phyloP scores from a whole-genome alignment of 2,329 filamentous ascomycete genomes.

The Thielaviopsis punctulata region DNA sequence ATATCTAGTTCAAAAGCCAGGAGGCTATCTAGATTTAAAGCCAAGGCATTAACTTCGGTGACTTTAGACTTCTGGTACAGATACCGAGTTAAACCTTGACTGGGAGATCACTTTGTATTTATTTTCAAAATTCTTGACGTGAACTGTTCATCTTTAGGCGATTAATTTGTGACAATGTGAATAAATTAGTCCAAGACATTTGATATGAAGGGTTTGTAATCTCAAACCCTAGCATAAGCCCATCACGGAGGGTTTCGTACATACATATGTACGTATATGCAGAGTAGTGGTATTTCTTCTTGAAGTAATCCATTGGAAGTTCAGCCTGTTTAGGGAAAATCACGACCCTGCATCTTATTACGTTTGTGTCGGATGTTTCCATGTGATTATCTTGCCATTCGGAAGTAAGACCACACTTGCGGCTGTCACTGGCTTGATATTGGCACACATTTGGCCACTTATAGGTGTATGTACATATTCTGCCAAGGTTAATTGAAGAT shows the following conservation, averaged over 20 bases:
- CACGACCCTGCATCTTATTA: not conserved
- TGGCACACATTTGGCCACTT: not conserved
- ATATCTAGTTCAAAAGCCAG: not conserved
- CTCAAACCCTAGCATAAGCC: not conserved
- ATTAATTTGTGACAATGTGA: not conserved
- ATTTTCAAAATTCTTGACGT: too few species aligned
- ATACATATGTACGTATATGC: too few species aligned
- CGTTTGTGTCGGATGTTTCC: not conserved
- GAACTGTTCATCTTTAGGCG: too few species aligned
- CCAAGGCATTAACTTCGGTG: not conserved
- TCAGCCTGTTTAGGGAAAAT: not conserved
- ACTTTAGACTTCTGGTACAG: not conserved
- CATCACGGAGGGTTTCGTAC: too few species aligned
- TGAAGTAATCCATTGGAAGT: not conserved
- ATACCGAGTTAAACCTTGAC: not conserved
- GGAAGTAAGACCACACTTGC: not conserved
- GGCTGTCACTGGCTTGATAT: not conserved
- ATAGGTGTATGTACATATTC: not conserved
- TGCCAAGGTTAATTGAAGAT: not conserved
- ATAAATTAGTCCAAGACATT: not conserved
- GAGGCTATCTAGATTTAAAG: not conserved
- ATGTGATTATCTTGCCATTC: not conserved
- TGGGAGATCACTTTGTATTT: not conserved
- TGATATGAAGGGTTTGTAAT: not conserved
- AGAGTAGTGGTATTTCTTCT: not conserved